Evolutionary conservation across 2,329 filamentous ascomycete genomes (phyloP).

Genomic region (Colletotrichum tamarilloi): DNA sequence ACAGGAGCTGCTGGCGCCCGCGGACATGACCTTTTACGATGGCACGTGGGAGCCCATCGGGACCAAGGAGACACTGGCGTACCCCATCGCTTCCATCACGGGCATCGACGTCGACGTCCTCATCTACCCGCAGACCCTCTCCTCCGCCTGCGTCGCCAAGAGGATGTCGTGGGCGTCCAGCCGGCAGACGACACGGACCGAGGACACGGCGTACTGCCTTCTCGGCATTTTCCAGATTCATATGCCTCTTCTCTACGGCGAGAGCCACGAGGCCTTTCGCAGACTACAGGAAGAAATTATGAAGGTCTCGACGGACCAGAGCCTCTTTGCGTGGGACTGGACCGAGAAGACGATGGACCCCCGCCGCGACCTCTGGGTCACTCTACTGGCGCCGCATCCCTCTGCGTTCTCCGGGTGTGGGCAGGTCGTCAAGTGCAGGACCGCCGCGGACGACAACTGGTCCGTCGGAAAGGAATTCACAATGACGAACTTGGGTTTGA

Average conservation of each 20-base stretch:
- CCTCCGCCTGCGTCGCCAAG: constrained; percentile 35
- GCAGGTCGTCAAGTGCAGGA: not conserved
- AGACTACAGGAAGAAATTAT: constrained; percentile 27
- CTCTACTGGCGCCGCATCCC: not conserved
- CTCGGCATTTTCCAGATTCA: constrained; percentile 41
- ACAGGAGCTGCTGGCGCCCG: constrained; percentile 40
- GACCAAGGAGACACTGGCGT: not conserved
- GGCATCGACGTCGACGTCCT: constrained; percentile 35
- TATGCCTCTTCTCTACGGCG: constrained; percentile 42
- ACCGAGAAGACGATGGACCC: not conserved
- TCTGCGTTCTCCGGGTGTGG: not conserved
- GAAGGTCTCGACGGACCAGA: constrained; percentile 9
- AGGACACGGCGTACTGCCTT: constrained; percentile 41
- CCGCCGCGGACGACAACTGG: not conserved
- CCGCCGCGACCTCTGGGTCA: not conserved
- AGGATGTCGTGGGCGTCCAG: constrained; percentile 42
- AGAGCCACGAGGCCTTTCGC: constrained; percentile 38
- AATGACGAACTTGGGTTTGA: not conserved
- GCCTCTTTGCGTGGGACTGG: not conserved
- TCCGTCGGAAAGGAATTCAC: not conserved
- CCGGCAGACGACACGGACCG: constrained; percentile 35
- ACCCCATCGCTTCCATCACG: constrained; percentile 42
- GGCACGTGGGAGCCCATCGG: constrained; percentile 27
- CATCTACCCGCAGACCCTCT: not conserved
- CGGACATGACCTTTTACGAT: constrained; percentile 37